These are phyloP conservation scores for Rosa lucieae DNA, from an alignment of 306 rosid species.

Conservation along the genomic window DNA sequence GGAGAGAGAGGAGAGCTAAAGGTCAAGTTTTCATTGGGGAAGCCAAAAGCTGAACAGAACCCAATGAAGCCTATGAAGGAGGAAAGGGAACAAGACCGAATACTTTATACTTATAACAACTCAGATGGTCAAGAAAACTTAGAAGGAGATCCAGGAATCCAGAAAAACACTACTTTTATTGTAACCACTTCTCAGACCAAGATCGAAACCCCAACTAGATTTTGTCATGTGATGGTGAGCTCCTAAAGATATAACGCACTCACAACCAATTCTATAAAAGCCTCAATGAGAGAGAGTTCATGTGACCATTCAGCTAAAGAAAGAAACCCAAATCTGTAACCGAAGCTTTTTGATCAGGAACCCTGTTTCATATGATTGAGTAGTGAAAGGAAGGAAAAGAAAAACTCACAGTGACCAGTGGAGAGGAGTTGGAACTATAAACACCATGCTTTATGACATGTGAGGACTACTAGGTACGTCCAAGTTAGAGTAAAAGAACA, in stretches of 20 bases:
- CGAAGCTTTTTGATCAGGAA: conserved; percentile 22
- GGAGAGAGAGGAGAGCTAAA: conserved; percentile 27
- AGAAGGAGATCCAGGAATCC: conserved; percentile 20
- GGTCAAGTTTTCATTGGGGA: conserved; percentile 60
- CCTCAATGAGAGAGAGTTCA: conserved; percentile 27
- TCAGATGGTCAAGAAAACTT: conserved; percentile 7
- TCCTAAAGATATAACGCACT: conserved; percentile 11
- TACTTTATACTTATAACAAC: background rate
- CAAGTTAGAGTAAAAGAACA: conserved; percentile 44
- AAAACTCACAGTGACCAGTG: conserved; percentile 24
- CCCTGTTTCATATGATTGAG: conserved; percentile 34
- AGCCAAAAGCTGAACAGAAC: conserved; percentile 45
- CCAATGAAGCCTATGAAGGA: conserved; percentile 47
- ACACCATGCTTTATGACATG: conserved; percentile 32
- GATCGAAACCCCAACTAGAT: conserved; percentile 27
- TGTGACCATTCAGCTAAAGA: conserved; percentile 26
- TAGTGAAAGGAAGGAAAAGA: conserved; percentile 16
- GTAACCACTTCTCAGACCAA: background rate
- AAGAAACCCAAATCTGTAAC: conserved; percentile 27
- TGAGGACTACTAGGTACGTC: conserved; percentile 40
- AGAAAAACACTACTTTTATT: conserved; percentile 15
- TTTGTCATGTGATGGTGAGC: conserved; percentile 54
- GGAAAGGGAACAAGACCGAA: conserved; percentile 20
- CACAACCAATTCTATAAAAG: conserved; percentile 4
- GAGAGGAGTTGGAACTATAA: conserved; percentile 10